Conservation (phyloP, 148 eudicot species). For the Suaeda aralocaspica region DNA sequence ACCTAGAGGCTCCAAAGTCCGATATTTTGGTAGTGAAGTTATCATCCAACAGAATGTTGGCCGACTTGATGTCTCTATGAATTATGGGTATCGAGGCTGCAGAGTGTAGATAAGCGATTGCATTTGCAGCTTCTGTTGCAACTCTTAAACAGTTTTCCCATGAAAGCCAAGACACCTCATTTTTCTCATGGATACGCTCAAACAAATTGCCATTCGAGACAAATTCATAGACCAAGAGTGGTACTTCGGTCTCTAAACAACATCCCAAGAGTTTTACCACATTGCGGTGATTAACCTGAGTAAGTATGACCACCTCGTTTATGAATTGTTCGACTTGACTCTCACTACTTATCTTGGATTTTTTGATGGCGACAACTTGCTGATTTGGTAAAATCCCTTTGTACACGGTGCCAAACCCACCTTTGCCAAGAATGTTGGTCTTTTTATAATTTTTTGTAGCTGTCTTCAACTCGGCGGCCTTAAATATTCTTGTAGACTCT, state of each 20-base stretch:
- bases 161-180: constrained; percentile 2
- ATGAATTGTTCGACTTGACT: constrained; percentile 24
- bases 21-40: constrained; percentile 20
- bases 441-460: constrained; percentile 25
- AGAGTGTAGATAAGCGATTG: constrained; percentile 26
- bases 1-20: constrained; percentile 21
- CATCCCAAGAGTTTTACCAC: constrained; percentile 28
- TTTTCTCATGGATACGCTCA: constrained; percentile 13
- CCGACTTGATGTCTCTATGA: constrained; percentile 27
- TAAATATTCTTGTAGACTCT: constrained; percentile 16
- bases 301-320: constrained; percentile 27
- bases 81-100: constrained; percentile 23
- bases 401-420: constrained; percentile 29
- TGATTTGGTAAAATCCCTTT: constrained; percentile 23
- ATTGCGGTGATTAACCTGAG: constrained; percentile 25
- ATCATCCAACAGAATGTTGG: constrained; percentile 26
- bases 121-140: constrained; percentile 28
- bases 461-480: constrained; percentile 6
- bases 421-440: constrained; percentile 22
- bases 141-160: constrained; percentile 25
- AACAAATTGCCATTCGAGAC: constrained; percentile 24
- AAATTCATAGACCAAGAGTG: constrained; percentile 27
- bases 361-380: constrained; percentile 22
- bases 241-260: constrained; percentile 29
- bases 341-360: constrained; percentile 16